phyloP scores from a whole-genome alignment of 495 filamentous ascomycete species.

The Neurospora pannonica region DNA sequence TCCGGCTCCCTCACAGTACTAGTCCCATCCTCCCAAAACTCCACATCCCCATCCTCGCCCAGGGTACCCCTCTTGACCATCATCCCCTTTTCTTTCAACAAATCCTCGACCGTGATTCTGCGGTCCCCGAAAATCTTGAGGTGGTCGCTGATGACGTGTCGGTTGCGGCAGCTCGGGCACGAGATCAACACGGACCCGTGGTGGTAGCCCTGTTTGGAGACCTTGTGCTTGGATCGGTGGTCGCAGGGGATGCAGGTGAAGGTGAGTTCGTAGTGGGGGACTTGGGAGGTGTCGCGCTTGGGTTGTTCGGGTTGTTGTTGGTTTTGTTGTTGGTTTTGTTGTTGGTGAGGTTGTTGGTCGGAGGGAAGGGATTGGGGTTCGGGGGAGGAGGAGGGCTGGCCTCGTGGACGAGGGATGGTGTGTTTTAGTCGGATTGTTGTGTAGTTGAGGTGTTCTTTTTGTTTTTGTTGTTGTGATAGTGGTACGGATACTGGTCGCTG shows the following conservation, averaged over 20 bases:
- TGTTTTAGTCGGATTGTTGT: constrained; percentile 20
- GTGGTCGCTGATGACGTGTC: constrained; percentile 90
- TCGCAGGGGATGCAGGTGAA: constrained; percentile 90
- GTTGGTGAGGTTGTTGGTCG: not conserved
- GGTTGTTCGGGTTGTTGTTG: constrained; percentile 5
- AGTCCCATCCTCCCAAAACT: constrained; percentile 61
- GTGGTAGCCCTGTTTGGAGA: constrained; percentile 93
- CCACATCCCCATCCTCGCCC: constrained; percentile 49
- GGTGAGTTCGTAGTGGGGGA: constrained; percentile 70
- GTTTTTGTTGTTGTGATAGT: constrained; percentile 1
- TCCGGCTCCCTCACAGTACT: constrained; percentile 9
- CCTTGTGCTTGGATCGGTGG: constrained; percentile 59
- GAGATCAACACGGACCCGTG: constrained; percentile 76
- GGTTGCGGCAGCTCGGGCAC: constrained; percentile 72
- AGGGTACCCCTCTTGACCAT: constrained; percentile 53
- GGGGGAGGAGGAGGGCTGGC: constrained; percentile 16
- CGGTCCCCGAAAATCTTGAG: constrained; percentile 66
- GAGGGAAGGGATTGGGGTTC: constrained; percentile 17
- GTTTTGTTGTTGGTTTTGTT: constrained; percentile 16
- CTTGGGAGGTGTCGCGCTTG: constrained; percentile 15
- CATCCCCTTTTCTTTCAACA: constrained; percentile 56
- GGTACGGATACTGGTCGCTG: not conserved
- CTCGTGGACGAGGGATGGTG: constrained; percentile 27
- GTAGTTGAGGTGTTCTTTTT: not conserved
- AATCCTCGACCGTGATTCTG: constrained; percentile 58